Percentiles rank a stretch among this genome's conserved stretches.
These are phyloP conservation scores for Penicillium manginii DNA, from an alignment of 495 filamentous ascomycete genomes.

Conservation along the genomic window DNA sequence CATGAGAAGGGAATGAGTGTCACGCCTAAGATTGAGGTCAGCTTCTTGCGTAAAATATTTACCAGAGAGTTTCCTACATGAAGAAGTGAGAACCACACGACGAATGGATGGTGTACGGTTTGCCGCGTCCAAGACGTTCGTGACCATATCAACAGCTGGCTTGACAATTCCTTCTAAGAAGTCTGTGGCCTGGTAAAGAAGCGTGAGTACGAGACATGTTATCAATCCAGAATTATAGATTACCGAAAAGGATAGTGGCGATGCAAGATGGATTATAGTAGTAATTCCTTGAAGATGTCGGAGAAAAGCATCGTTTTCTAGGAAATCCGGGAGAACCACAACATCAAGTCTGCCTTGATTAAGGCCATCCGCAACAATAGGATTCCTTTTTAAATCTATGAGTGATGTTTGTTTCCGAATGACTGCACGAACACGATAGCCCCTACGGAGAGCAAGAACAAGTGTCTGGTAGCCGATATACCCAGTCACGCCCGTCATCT, in stretches of 20 bases:
- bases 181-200: constrained; percentile 16
- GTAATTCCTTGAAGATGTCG: constrained; percentile 26
- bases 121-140: constrained; percentile 47
- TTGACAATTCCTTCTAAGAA: constrained; percentile 30
- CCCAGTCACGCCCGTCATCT: constrained; percentile 34
- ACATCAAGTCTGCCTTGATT: constrained; percentile 2
- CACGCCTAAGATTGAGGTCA: constrained; percentile 13
- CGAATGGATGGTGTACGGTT: constrained; percentile 34
- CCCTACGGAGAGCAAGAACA: constrained; percentile 24
- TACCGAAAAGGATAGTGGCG: constrained; percentile 26
- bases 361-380: constrained; percentile 1
- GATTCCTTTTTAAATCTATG: constrained; percentile 21
- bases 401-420: constrained; percentile 24
- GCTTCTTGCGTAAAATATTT: too few species aligned
- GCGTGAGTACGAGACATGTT: neutral
- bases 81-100: constrained; percentile 52
- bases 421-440: constrained; percentile 31
- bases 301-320: constrained; percentile 27
- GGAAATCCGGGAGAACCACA: constrained; percentile 28
- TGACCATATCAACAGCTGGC: constrained; percentile 44
- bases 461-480: constrained; percentile 38
- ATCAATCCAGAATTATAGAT: neutral
- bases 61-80: constrained; percentile 17
- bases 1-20: constrained; percentile 28
- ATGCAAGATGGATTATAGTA: constrained; percentile 39